These are phyloP conservation scores for Babesia sp. DNA, from an alignment of 169 alveolate genomes.

Conservation along the genomic window DNA sequence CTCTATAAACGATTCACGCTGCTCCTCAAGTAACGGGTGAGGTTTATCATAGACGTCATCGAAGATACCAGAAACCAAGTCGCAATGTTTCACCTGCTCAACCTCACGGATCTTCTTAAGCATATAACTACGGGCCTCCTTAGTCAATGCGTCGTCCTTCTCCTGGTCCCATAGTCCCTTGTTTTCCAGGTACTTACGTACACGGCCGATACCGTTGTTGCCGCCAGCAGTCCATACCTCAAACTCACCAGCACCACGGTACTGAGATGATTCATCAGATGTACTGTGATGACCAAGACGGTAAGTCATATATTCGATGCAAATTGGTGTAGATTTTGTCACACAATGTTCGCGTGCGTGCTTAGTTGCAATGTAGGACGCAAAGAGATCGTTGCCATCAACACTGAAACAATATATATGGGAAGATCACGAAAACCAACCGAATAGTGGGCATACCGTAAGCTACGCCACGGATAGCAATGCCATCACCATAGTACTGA, in stretches of 20 bases:
- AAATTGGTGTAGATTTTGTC: conserved; percentile 83
- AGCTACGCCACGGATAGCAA: conserved; percentile 93
- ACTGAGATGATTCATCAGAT: conserved; percentile 90
- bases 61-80: conserved; percentile 77
- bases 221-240: conserved; percentile 83
- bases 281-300: conserved; percentile 95
- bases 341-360: conserved; percentile 87
- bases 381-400: conserved; percentile 92
- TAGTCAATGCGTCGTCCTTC: conserved; percentile 66
- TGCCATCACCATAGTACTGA: conserved; percentile 94
- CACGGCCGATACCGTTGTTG: conserved; percentile 77
- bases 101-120: conserved; percentile 74
- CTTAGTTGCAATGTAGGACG: conserved; percentile 89
- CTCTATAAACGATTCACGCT: conserved; percentile 66
- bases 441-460: conserved; percentile 90
- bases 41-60: conserved; percentile 88
- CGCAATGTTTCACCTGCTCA: conserved; percentile 67
- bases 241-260: conserved; percentile 86
- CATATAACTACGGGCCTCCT: conserved; percentile 76
- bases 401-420: conserved; percentile 53
- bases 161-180: conserved; percentile 72
- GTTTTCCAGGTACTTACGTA: conserved; percentile 66
- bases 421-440: not conserved
- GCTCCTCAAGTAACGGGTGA: conserved; percentile 77
- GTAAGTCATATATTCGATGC: conserved; percentile 92